These are phyloP conservation scores for Coemansia sp. DNA, from an alignment of 192 early-diverging fungal genomes.

Conservation along the genomic window DNA sequence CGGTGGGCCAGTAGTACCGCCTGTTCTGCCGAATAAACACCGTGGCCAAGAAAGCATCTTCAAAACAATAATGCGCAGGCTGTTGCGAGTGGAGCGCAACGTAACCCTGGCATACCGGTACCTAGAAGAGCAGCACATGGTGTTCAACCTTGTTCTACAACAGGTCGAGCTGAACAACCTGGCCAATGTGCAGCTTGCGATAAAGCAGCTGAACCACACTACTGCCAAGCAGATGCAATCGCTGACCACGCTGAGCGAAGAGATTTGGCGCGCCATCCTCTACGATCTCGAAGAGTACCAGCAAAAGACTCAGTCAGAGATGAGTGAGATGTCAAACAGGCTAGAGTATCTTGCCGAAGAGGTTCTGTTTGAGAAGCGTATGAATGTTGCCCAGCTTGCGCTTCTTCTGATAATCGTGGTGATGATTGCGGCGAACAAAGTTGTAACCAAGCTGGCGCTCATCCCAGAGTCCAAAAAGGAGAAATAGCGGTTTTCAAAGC, in stretches of 20 bases:
- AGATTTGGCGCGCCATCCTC: slow-evolving; percentile 55
- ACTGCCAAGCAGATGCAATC: slow-evolving; percentile 63
- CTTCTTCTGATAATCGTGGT: slow-evolving; percentile 46
- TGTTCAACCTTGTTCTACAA: slow-evolving; percentile 64
- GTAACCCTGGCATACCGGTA: slow-evolving; percentile 72
- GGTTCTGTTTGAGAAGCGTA: slow-evolving; percentile 57
- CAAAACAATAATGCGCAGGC: slow-evolving; percentile 87
- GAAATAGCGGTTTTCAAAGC: slow-evolving; percentile 16
- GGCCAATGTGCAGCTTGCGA: slow-evolving; percentile 63
- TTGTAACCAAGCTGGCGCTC: slow-evolving; percentile 45
- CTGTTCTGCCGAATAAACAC: slow-evolving; percentile 5
- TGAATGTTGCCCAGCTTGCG: slow-evolving; percentile 56
- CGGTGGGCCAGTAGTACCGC: slow-evolving; percentile 5
- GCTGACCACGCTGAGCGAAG: slow-evolving; percentile 57
- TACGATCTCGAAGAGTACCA: slow-evolving; percentile 56
- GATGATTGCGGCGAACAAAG: slow-evolving; percentile 52
- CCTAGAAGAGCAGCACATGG: slow-evolving; percentile 73
- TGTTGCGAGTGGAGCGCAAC: slow-evolving; percentile 77
- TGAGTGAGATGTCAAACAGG: slow-evolving; percentile 29
- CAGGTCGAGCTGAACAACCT: slow-evolving; percentile 62
- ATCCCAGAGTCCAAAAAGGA: slow-evolving; percentile 57
- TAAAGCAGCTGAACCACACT: slow-evolving; percentile 67
- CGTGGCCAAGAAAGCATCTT: slow-evolving; percentile 80
- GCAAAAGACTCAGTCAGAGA: slow-evolving; percentile 43
- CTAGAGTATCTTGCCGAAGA: slow-evolving; percentile 54